Evolutionary conservation across 164 flowering plant genomes (phyloP), one percentile per base, ranked within the genome.

Genomic region (Vitis rotundifolia): DNA sequence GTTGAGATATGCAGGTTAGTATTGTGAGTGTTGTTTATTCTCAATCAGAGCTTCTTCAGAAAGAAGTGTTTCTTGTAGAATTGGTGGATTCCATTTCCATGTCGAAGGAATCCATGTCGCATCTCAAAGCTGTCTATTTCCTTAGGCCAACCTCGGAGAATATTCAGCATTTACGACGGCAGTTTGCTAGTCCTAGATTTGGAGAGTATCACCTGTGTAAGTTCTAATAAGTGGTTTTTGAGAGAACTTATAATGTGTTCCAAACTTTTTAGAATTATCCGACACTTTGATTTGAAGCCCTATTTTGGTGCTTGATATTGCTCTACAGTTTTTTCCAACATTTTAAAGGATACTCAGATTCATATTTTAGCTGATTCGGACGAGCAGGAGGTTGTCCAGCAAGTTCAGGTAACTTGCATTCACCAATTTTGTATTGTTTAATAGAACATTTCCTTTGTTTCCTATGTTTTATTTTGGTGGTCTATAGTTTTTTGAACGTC

Each of bases 161-260:
- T 68, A 83, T 95, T 71, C 91, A 89, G 73, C 85, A 78, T 51
- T 44, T 95, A 81, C 82, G 91, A 63, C 88, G 88, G 2, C 97
- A 93, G 74, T 79, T 95, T n/a, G 85, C 86, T 50, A 78, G 49
- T 68, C 99, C 99, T 64, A 89, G 98, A 71, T 95, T 95, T 72
- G 97, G 98, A 73, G 98, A 95, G 73, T 91, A 91, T 76, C 96
- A 93, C 74, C 77, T 95, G 11, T 95, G 99, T 95, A 83, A 82
- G 98, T 65, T 56, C 48, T 56, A 37, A 22, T 16, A 48, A 44
- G 16, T 57, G 19, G 1, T 13, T 13, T 64, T 6, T 49, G 31
- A 14, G 13, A 50, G 18, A 19, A 53, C 5, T 5, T 51, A 29
- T 52, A 28, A 22, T 65, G n/a, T 3, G 13, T 49, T 47, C 57